These are phyloP conservation scores for Saccharomyces hybrid DNA, from an alignment of 1,139 yeast species.

Conservation along the genomic window DNA sequence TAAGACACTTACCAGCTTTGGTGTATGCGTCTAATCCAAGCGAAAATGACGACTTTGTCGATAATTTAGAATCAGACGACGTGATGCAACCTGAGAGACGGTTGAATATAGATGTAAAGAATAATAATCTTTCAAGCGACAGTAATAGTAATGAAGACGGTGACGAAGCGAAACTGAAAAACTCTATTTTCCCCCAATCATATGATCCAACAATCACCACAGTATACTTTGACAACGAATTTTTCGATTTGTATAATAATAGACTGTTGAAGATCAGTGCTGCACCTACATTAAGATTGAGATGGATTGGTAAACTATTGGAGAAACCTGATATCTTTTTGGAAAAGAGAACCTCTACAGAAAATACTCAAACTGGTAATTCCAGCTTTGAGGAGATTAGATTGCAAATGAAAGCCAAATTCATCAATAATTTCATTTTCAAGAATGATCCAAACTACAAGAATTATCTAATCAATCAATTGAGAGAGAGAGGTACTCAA, in stretches of 20 bases:
- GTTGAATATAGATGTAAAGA: conserved; percentile 28
- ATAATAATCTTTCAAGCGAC: conserved; percentile 24
- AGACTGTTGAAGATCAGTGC: conserved; percentile 66
- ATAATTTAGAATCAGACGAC: conserved; percentile 30
- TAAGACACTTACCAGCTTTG: conserved; percentile 87
- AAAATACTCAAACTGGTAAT: conserved; percentile 48
- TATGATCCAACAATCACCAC: conserved; percentile 81
- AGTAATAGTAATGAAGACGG: conserved; percentile 35
- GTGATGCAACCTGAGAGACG: conserved; percentile 10
- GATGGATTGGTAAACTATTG: conserved; percentile 82
- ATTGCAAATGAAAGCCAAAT: conserved; percentile 70
- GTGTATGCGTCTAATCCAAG: conserved; percentile 50
- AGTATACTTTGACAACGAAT: conserved; percentile 76
- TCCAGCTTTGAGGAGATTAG: conserved; percentile 40
- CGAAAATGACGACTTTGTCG: conserved; percentile 30
- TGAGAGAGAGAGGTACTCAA: conserved; percentile 50
- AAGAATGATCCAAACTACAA: conserved; percentile 40
- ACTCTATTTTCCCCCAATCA: conserved; percentile 30
- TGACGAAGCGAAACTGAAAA: conserved; percentile 17
- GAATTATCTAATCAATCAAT: conserved; percentile 44
- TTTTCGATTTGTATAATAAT: conserved; percentile 79
- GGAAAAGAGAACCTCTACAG: conserved; percentile 68
- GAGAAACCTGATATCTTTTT: conserved; percentile 71
- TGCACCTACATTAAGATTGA: conserved; percentile 70
- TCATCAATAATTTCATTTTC: conserved; percentile 55